Base-by-base conservation (phyloP, 108 stramenopile species). In the Epipyxis sp. region DNA sequence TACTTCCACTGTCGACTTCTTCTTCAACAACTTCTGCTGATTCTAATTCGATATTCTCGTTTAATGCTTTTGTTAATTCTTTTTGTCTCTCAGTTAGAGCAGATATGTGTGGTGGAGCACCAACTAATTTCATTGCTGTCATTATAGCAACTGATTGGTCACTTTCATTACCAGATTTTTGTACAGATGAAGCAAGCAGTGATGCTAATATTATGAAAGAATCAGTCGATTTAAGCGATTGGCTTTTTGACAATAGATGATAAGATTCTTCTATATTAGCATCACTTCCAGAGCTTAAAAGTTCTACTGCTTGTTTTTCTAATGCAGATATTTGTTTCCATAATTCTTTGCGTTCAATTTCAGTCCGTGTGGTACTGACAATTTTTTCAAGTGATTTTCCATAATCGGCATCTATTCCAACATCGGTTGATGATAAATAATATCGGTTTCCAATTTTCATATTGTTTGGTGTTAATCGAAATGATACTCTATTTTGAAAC, bases 311-410 rank as follows among this genome's bases (percentile, higher is more conserved):
- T 13, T 25, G 61, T 25, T 37, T 65, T 25, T 65, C 61, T 32
- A 65, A 32, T 10, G 30, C 61, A 65, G 61, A 65, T 3, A 65
- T 37, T 65, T 10, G 34, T 25, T 65, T 65, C 61, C 61, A 65
- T 16, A 65, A 32, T 6, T 65, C 61, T 25, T 65, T 65, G 3
- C 61, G 3, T 6, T 65, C 61, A n/a, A n/a, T n/a, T n/a, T n/a
- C n/a, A n/a, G n/a, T n/a, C n/a, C n/a, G n/a, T n/a, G n/a, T n/a
- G n/a, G n/a, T n/a, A n/a, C n/a, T n/a, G n/a, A n/a, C n/a, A n/a
- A n/a, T n/a, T n/a, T n/a, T n/a, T n/a, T n/a, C n/a, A n/a, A n/a
- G n/a, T n/a, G n/a, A n/a, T n/a, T n/a, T n/a, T n/a, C n/a, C n/a
- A n/a, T n/a, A n/a, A n/a, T n/a, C n/a, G n/a, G n/a, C n/a, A n/a